Evolutionary conservation across 163 green algal species (phyloP).

Genomic region (Scenedesmus sp.): DNA sequence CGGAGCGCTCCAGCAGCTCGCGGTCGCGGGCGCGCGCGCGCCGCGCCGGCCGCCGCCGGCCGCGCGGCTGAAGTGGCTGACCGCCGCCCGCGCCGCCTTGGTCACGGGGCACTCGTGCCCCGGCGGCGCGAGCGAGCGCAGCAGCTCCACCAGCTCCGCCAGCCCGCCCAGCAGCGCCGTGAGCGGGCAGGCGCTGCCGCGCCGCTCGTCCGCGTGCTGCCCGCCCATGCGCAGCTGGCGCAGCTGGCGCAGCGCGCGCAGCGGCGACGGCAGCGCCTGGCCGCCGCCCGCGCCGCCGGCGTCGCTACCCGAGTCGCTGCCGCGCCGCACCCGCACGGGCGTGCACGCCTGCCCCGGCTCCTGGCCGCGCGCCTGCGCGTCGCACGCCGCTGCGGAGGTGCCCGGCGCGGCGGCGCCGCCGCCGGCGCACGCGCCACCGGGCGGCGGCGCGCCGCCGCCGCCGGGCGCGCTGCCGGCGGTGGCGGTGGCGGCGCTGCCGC

Average conservation of each 20-base stretch:
- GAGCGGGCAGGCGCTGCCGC: conserved; percentile 8
- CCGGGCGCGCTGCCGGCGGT: too few relatives aligned
- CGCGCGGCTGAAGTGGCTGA: not conserved
- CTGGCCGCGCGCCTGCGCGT: not conserved
- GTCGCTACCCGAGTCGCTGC: too few relatives aligned
- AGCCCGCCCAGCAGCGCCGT: conserved; percentile 15
- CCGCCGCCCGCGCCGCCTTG: conserved; percentile 24
- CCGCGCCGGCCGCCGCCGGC: not conserved
- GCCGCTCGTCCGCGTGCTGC: conserved; percentile 5
- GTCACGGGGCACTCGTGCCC: conserved; percentile 27
- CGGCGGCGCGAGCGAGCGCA: conserved; percentile 3
- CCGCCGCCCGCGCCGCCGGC: not conserved
- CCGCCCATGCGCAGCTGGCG: conserved; percentile 13
- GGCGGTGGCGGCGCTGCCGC: not conserved
- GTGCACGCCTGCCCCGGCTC: not conserved
- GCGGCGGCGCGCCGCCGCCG: too few relatives aligned
- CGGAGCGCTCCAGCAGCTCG: conserved; percentile 16
- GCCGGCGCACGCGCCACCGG: too few relatives aligned
- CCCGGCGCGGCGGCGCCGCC: too few relatives aligned
- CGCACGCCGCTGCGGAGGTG: not conserved
- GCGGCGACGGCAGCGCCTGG: not conserved
- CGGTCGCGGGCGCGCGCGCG: not conserved
- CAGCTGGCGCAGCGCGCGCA: conserved; percentile 7
- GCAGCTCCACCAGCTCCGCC: not conserved
- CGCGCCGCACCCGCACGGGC: conserved; percentile 14